Evolutionary conservation across 352 stramenopile genomes (phyloP), one percentile per base, ranked within the genome.

Genomic region (Globisporangium alternatum): DNA sequence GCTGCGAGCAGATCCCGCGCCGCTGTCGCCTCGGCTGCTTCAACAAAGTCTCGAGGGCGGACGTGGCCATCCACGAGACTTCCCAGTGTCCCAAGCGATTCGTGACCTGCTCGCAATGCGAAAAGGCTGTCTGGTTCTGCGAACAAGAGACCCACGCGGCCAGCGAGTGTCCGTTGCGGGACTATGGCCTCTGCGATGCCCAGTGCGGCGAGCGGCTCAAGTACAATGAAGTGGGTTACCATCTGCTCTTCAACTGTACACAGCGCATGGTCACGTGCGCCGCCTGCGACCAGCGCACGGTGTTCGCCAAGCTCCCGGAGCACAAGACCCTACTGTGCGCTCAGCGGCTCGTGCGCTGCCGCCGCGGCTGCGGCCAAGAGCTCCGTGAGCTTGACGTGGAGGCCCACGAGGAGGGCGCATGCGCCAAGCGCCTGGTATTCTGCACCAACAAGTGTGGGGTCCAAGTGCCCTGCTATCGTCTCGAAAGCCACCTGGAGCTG

Each of bases 401-500:
- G 17, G 25, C 19, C 2, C 85, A 91, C 52, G 85, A 94, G 52
- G 67, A 71, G 0, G 60, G 68, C 0, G 70, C 80, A 17, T 94
- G 85, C 53, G 45, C 55, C 0, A 76, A 78, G 21, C 78, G 83
- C 0, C 56, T 77, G 22, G 39, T 84, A 13, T 74, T 74, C 17
- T 94, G 85, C 61, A 63, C 66, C 9, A 87, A 87, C 49, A 72
- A 75, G 5, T 94, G 85, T 33, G 81, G 83, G 0, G 22, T 81
- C 19, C 37, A 83, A 13, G 44, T 89, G 0, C 51, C 77, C 6
- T 67, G 58, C 9, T 75, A 62, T 15, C 59, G 60, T 5, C 60
- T 90, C 22, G 66, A 77, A 15, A 55, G 69, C 1, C 85, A 94
- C 62, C 28, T 83, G 19, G 62, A 77, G 25, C 57, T 69, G 1